These are phyloP conservation scores for Mycena crocata DNA, from an alignment of 768 basidiomycete species.

Conservation along the genomic window DNA sequence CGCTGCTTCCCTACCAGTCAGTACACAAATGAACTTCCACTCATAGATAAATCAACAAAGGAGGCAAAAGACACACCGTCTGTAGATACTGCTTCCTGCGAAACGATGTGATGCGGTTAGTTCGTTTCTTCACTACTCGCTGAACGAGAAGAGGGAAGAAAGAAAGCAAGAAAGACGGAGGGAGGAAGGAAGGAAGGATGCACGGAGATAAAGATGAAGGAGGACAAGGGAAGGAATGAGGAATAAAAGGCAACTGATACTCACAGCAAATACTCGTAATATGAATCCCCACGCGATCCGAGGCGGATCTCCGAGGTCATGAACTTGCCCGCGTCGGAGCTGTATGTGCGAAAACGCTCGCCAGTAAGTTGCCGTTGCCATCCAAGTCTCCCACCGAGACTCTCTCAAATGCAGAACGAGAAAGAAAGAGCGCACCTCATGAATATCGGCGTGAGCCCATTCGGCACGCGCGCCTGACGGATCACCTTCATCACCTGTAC, in stretches of 20 bases:
- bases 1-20: conserved; percentile 64
- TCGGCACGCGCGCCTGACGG: conserved; percentile 66
- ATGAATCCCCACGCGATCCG: conserved; percentile 95
- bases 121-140: no score
- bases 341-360: conserved; percentile 18
- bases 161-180: not conserved
- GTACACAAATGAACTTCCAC: not conserved
- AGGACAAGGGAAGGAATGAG: no score
- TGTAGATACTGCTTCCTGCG: conserved; percentile 82
- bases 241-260: no score
- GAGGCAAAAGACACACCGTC: conserved; percentile 60
- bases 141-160: no score
- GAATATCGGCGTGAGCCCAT: conserved; percentile 87
- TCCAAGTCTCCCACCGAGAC: no score
- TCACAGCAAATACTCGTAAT: conserved; percentile 91
- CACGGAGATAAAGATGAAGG: no score
- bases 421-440: conserved; percentile 64
- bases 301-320: conserved; percentile 85
- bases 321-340: conserved; percentile 53
- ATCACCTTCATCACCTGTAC: conserved; percentile 74
- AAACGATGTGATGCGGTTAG: not conserved
- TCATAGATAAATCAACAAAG: no score
- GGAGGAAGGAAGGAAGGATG: no score
- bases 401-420: no score
- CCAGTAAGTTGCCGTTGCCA: no score